A percentile compares a stretch with the other conserved stretches of the same genome.
Conservation (phyloP, 345 rosid species). For the Populus tremula region DNA sequence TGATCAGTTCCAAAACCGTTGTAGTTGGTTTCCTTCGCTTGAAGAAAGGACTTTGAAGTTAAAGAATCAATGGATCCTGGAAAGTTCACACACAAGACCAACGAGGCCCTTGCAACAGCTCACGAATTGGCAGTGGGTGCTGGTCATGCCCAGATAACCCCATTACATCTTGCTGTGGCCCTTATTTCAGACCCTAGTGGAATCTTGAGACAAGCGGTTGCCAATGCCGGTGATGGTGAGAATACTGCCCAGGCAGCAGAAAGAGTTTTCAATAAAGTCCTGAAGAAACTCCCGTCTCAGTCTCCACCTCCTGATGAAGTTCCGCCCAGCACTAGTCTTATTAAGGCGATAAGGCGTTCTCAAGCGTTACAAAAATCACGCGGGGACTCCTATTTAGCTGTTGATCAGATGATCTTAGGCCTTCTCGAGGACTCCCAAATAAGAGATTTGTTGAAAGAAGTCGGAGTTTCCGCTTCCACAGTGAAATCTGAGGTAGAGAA, state of each 20-base stretch:
- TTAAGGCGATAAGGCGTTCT: conserved; percentile 68
- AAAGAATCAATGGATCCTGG: conserved; percentile 66
- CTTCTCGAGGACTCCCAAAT: conserved; percentile 85
- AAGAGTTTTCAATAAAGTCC: conserved; percentile 63
- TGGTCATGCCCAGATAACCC: conserved; percentile 83
- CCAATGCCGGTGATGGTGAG: conserved; percentile 56
- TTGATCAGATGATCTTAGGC: conserved; percentile 73
- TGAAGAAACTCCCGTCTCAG: conserved; percentile 79
- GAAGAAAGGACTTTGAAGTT: not conserved
- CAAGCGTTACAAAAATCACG: conserved; percentile 66
- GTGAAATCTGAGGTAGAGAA: conserved; percentile 78
- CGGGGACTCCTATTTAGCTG: conserved; percentile 71
- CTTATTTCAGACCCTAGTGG: conserved; percentile 68
- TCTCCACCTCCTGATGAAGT: conserved; percentile 72
- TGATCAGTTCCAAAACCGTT: not conserved
- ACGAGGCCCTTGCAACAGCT: conserved; percentile 64
- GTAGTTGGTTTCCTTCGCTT: not conserved
- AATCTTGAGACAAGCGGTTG: conserved; percentile 62
- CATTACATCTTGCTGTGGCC: conserved; percentile 71
- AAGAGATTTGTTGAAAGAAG: conserved; percentile 62
- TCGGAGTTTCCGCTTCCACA: conserved; percentile 48
- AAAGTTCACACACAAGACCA: conserved; percentile 88
- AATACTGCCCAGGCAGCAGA: conserved; percentile 56
- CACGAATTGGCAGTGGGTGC: conserved; percentile 59
- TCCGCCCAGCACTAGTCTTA: conserved; percentile 67